Evolutionary conservation across 2,329 filamentous ascomycete genomes (phyloP).

Genomic region (Niveomyces coronatus): DNA sequence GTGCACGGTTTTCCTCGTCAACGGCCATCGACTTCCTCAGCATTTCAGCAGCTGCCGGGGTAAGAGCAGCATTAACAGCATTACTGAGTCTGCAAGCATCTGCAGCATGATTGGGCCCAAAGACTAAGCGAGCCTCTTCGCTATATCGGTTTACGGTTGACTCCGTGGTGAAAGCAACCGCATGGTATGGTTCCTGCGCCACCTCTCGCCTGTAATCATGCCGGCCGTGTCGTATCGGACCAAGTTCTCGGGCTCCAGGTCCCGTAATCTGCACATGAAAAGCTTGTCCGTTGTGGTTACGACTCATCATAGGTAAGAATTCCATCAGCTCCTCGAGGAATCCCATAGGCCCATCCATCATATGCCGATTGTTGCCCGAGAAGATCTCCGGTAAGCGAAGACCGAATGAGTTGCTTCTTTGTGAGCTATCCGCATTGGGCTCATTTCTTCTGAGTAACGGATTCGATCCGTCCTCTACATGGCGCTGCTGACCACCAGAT

Average conservation of each 20-base stretch:
- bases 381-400: slow-evolving; percentile 39
- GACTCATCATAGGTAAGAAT: slow-evolving; percentile 37
- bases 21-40: slow-evolving; percentile 60
- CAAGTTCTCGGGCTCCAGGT: slow-evolving; percentile 38
- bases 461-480: slow-evolving; percentile 73
- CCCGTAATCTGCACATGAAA: slow-evolving; percentile 51
- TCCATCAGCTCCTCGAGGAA: slow-evolving; percentile 48
- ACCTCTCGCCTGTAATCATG: slow-evolving; percentile 38
- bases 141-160: slow-evolving; percentile 72
- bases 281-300: slow-evolving; percentile 36
- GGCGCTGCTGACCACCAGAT: slow-evolving; percentile 36
- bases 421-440: slow-evolving; percentile 32
- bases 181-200: slow-evolving; percentile 55
- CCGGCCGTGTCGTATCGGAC: slow-evolving; percentile 30
- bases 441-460: slow-evolving; percentile 65
- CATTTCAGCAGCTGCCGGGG: slow-evolving; percentile 74
- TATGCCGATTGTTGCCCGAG: slow-evolving; percentile 23
- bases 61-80: slow-evolving; percentile 60
- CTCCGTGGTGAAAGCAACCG: slow-evolving; percentile 63
- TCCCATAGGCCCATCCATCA: slow-evolving; percentile 40
- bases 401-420: slow-evolving; percentile 46
- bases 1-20: slow-evolving; percentile 40
- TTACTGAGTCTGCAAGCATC: slow-evolving; percentile 63
- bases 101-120: slow-evolving; percentile 48
- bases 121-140: slow-evolving; percentile 82